Evolutionary conservation across 805 yeast genomes (phyloP), one percentile per base, ranked within the genome.

Genomic region (Pichia californica): DNA sequence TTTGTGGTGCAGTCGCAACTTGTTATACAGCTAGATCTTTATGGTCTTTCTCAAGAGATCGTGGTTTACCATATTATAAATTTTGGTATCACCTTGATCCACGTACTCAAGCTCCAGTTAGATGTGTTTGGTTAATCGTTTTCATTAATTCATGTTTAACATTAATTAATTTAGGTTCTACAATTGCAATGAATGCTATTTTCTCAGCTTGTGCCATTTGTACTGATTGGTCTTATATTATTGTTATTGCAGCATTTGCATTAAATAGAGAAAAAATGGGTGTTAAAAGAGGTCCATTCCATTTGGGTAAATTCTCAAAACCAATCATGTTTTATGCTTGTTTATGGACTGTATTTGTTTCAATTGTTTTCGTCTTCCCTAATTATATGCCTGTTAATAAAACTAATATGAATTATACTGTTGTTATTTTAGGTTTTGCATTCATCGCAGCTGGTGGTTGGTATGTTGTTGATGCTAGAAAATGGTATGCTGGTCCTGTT

Each of bases 21-120:
- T 68, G 74, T 52, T 75, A 74, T 44, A 66, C 69, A 9, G 68
- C 77, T 2, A 63, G 81, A 57, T 74, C 76, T 43, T 62, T 75
- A 36, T 75, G 77, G 74, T 71, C 79, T 2, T 75, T 75, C 59
- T 74, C 78, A 30, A 66, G 79, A 62, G 81, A 75, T 55, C 68
- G 67, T 44, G 77, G 77, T 28, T 62, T 75, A 45, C 79, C 81
- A 56, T 51, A 56, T 57, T 55, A 69, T 52, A 52, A 71, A 56
- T 54, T 62, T 57, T 56, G 77, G 73, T 50, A 65, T 65, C 52
- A 68, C 61, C 42, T 66, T 36, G 52, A 59, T 60, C 34, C 59
- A 56, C 50, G 69, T 58, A 50, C 79, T 61, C 45, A 64, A 60
- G 57, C 65, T 58, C 64, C 79, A 19, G 61, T 69, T 27, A 63